These are phyloP conservation scores for Nakaseomyces sp. DNA, from an alignment of 1,139 yeast species.

Conservation along the genomic window DNA sequence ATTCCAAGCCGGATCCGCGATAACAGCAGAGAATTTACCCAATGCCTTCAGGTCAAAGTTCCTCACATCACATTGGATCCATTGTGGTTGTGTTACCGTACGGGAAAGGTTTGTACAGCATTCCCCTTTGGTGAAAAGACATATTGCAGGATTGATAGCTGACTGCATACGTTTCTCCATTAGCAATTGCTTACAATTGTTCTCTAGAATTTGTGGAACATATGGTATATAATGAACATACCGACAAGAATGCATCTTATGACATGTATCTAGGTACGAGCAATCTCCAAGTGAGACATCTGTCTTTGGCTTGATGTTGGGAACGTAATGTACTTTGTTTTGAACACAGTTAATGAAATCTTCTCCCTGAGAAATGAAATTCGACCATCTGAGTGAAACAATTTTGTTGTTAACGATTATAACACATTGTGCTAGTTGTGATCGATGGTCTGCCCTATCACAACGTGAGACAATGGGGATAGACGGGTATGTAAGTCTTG, in stretches of 20 bases:
- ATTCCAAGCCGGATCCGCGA: slow-evolving; percentile 91
- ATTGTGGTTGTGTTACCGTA: slow-evolving; percentile 52
- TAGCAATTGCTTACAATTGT: slow-evolving; percentile 27
- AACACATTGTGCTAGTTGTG: slow-evolving; percentile 19
- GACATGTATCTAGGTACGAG: slow-evolving; percentile 89
- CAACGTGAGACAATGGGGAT: slow-evolving; percentile 49
- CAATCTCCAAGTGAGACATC: slow-evolving; percentile 80
- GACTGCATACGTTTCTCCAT: slow-evolving; percentile 22
- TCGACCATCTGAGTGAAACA: slow-evolving; percentile 24
- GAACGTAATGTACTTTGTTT: slow-evolving; percentile 51
- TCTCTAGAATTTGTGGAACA: slow-evolving; percentile 34
- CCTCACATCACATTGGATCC: slow-evolving; percentile 80
- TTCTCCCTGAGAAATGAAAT: slow-evolving; percentile 25
- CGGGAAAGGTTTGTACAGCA: slow-evolving; percentile 34
- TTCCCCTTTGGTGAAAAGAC: slow-evolving; percentile 52
- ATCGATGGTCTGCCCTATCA: slow-evolving; percentile 39
- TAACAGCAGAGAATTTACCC: slow-evolving; percentile 79
- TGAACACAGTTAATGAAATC: slow-evolving; percentile 37
- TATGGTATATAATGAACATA: slow-evolving; percentile 72
- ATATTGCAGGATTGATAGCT: slow-evolving; percentile 13
- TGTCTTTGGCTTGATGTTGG: slow-evolving; percentile 49
- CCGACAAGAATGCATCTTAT: slow-evolving; percentile 70
- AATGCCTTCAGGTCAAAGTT: slow-evolving; percentile 56
- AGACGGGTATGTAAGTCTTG: slow-evolving; percentile 33
- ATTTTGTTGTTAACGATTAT: slow-evolving; percentile 27